Conservation (phyloP, 805 yeast species). For the Yamadazyma sp. region DNA sequence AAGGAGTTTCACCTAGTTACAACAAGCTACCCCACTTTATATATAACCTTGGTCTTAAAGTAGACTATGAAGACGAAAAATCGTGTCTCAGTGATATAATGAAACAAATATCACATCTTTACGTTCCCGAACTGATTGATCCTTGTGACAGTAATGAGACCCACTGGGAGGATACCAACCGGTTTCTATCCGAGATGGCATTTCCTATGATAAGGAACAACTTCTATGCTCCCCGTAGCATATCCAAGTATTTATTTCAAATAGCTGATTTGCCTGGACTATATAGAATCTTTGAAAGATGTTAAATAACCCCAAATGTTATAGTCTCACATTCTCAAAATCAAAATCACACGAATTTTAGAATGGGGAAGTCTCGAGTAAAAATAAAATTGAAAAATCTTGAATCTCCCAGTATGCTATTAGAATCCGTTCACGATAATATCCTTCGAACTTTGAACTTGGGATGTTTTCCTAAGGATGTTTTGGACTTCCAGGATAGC, state of each 20-base stretch:
- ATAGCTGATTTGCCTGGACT: slow-evolving; percentile 90
- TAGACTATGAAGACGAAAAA: slow-evolving; percentile 68
- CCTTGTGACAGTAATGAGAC: slow-evolving; percentile 20
- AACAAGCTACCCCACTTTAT: slow-evolving; percentile 67
- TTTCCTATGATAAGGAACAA: slow-evolving; percentile 65
- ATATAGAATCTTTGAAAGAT: slow-evolving; percentile 90
- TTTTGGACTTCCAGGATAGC: slow-evolving; percentile 33
- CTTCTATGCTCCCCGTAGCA: slow-evolving; percentile 59
- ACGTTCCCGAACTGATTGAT: slow-evolving; percentile 58
- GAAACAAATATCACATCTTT: slow-evolving; percentile 66
- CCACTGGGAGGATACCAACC: slow-evolving; percentile 1
- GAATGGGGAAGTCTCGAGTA: slow-evolving; percentile 6
- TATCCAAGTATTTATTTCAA: slow-evolving; percentile 64
- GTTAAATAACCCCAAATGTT: slow-evolving; percentile 39
- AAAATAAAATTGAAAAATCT: slow-evolving; percentile 1
- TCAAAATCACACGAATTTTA: slow-evolving; percentile 10
- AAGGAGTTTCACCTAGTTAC: slow-evolving; percentile 61
- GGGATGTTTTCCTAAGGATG: slow-evolving; percentile 39
- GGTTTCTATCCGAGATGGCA: slow-evolving; percentile 52
- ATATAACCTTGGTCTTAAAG: slow-evolving; percentile 54
- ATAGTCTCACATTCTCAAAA: slow-evolving; percentile 2
- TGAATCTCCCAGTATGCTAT: slow-evolving; percentile 19
- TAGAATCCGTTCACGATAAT: slow-evolving; percentile 27
- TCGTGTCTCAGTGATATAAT: slow-evolving; percentile 66
- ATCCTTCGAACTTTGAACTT: slow-evolving; percentile 28